Base-by-base conservation (phyloP, 2,329 filamentous ascomycete species). In the Emmonsiellopsis sp. region DNA sequence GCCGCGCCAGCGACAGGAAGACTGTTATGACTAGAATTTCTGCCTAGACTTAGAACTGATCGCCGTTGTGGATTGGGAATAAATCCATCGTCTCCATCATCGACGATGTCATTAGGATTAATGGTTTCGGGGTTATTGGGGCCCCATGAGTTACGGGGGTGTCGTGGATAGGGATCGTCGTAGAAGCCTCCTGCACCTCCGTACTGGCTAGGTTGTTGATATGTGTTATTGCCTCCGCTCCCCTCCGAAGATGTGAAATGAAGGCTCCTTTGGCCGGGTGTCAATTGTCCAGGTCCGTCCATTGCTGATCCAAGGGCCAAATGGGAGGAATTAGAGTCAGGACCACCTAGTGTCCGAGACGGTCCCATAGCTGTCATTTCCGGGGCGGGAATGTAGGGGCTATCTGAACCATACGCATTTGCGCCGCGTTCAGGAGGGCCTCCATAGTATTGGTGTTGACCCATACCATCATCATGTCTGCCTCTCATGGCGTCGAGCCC, bases 31-130 rank as follows among this genome's bases (percentile, higher is more conserved):
- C 55, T 77, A 21, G 76, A 74, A 40, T 74, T 61, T 44, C 58
- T 72, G 7, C 77, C 76, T 2, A 82, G 70, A 55, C 80, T 82
- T 37, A 85, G 69, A 66, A 85, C 79, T 37, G 85, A 83, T 58
- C 75, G 78, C 55, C 79, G 77, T 66, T 76, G 73, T 61, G 67
- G 70, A 62, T 65, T 47, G 67, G 72, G 60, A 80, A 84, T 77
- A 50, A 93, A 77, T 1, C 86, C 89, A 65, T 95, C 91, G 63
- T 95, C 91, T 32, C 88, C 89, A 64, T 96, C 91, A 66, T 95
- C 91, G 21, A 80, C 81, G 58, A 95, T 91, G 11, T 85, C 83
- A 62, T 87, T 82, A 2, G 90, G 89, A 65, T 95, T 84, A 55
- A 93, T 78, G 49, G 68, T 65, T 49, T 68, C 79, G 1, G 80